Percentiles rank a stretch among this genome's conserved stretches.
phyloP scores from a whole-genome alignment of 2,329 filamentous ascomycete species.

The Chalaropsis thielavioides region DNA sequence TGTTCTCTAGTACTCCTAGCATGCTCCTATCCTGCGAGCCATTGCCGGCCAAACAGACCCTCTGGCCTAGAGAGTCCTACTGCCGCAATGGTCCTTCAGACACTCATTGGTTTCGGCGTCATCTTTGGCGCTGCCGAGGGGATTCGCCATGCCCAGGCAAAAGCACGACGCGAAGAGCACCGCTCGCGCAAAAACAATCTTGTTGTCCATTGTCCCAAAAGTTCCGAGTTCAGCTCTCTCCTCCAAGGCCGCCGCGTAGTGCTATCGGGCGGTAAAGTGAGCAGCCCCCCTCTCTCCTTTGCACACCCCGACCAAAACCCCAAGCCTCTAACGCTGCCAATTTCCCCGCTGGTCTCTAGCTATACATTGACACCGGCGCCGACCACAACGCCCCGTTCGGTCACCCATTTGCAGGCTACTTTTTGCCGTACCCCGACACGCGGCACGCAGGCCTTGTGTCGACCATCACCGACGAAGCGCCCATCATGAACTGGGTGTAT shows the following conservation, averaged over 20 bases:
- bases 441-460: constrained; percentile 33
- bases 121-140: constrained; percentile 34
- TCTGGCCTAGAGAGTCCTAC: not conserved
- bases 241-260: constrained; percentile 33
- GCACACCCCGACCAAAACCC: not conserved
- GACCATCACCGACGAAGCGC: constrained; percentile 35
- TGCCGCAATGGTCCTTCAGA: constrained; percentile 22
- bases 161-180: constrained; percentile 33
- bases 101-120: constrained; percentile 29
- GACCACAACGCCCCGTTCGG: constrained; percentile 25
- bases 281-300: not conserved
- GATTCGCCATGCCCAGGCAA: constrained; percentile 33
- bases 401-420: constrained; percentile 43
- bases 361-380: constrained; percentile 30
- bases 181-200: constrained; percentile 35
- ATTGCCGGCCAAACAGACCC: not conserved
- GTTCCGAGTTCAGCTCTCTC: constrained; percentile 30
- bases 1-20: not conserved
- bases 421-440: constrained; percentile 42
- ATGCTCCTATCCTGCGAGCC: not conserved
- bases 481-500: constrained; percentile 38
- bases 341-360: constrained; percentile 17
- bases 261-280: constrained; percentile 30
- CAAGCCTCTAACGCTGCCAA: not conserved
- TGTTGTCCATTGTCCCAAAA: constrained; percentile 33